Evolutionary conservation across 2,329 filamentous ascomycete species (phyloP), one percentile per base, ranked within the genome.

Genomic region (Falciphora oryzae): DNA sequence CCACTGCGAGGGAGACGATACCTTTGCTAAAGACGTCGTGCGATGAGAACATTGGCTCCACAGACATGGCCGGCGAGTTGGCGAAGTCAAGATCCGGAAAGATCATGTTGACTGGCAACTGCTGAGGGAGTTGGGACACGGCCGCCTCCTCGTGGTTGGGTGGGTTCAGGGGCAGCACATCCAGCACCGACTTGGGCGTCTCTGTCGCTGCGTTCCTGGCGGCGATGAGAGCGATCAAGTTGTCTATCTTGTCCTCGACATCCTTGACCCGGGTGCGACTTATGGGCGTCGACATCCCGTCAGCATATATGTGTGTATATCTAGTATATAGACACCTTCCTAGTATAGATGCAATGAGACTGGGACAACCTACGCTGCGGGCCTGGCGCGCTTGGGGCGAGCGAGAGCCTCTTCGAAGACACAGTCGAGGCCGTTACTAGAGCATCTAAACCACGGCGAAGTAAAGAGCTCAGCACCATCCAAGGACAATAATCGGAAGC

Each of bases 191-290:
- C 44, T 53, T 53, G 44, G 44, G 22, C 6, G 38, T 62, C 32
- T 62, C 32, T 16, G 60, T 61, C n/a, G 68, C 69, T 25, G 44
- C 18, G 28, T 69, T 68, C 27, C 65, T 44, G 14, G 62, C 69
- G 70, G 65, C 74, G 72, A 65, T 72, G 69, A 35, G 78, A 79
- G 69, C 69, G 50, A 70, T 69, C 59, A 71, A 63, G 22, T 68
- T 68, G 28, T 71, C 67, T 3, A 71, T 66, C 58, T 69, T 69
- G 35, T 71, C 67, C 25, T 71, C 69, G 13, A 71, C 68, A 57
- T 69, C 69, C 57, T 65, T 68, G 1, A 71, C 68, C 5, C 69
- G 61, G 4, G 68, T 67, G 3, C 69, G 68, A 4, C 69, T 71
- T 35, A 22, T 4, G 22, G 50, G 32, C 22, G 32, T 25, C 22